Percentiles rank a stretch among this genome's conserved stretches.
These are phyloP conservation scores for Dothidotthia symphoricarpi DNA, from an alignment of 2,329 filamentous ascomycete genomes.

Conservation along the genomic window DNA sequence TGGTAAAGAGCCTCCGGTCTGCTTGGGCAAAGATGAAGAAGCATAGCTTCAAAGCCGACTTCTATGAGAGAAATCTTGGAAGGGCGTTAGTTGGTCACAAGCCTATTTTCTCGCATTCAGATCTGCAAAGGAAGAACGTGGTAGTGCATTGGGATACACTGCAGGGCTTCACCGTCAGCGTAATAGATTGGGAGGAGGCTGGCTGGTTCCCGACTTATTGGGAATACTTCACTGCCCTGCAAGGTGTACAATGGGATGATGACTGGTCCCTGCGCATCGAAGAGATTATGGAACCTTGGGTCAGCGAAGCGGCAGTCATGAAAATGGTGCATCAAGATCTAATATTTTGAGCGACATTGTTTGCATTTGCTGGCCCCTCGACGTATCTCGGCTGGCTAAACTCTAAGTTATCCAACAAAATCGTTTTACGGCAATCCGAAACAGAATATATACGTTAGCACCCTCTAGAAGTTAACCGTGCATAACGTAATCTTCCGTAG, in stretches of 20 bases:
- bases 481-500: too few species aligned
- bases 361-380: slow-evolving; percentile 1
- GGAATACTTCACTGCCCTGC: slow-evolving; percentile 11
- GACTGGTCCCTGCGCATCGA: slow-evolving; percentile 12
- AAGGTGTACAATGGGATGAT: slow-evolving; percentile 10
- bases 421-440: not conserved
- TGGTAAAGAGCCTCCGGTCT: slow-evolving; percentile 4
- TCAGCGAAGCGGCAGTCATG: slow-evolving; percentile 8
- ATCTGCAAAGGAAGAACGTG: slow-evolving; percentile 13
- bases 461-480: too few species aligned
- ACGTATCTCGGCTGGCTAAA: slow-evolving; percentile 1
- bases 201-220: slow-evolving; percentile 13
- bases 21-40: slow-evolving; percentile 1
- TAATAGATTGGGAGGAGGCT: slow-evolving; percentile 13
- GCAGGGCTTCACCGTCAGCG: slow-evolving; percentile 5
- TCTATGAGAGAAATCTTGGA: slow-evolving; percentile 10
- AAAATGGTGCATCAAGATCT: slow-evolving; percentile 12
- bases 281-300: slow-evolving; percentile 8
- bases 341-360: slow-evolving; percentile 6
- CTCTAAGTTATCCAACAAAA: not conserved
- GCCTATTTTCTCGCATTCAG: slow-evolving; percentile 8
- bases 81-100: slow-evolving; percentile 5
- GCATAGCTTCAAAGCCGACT: slow-evolving; percentile 7
- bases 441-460: too few species aligned
- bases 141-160: slow-evolving; percentile 3